These are phyloP conservation scores for Penicillium sp. DNA, from an alignment of 2,329 filamentous ascomycete genomes.

Conservation along the genomic window DNA sequence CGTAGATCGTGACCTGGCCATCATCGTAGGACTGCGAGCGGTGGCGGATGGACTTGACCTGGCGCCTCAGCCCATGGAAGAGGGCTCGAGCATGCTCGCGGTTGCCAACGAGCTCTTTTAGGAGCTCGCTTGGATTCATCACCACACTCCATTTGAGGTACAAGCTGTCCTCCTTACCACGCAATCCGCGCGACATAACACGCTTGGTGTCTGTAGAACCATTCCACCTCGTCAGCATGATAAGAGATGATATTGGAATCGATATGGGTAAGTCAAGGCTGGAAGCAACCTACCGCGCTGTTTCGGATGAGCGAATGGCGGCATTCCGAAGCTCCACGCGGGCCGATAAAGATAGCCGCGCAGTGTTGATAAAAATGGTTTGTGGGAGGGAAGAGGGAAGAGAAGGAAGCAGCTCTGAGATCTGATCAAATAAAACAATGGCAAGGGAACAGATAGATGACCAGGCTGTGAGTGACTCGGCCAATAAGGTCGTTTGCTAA, in stretches of 20 bases:
- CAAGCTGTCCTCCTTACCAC: slow-evolving; percentile 1
- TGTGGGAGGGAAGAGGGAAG: not conserved
- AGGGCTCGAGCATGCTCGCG: slow-evolving; percentile 22
- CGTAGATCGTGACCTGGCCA: slow-evolving; percentile 35
- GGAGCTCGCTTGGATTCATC: slow-evolving; percentile 19
- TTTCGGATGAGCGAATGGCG: not conserved
- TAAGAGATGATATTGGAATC: not conserved
- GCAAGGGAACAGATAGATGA: not conserved
- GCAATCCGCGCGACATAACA: not conserved
- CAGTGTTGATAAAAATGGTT: not conserved
- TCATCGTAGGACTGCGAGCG: slow-evolving; percentile 30
- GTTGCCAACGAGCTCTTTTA: slow-evolving; percentile 26
- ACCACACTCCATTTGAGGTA: slow-evolving; percentile 10
- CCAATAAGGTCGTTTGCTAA: not conserved
- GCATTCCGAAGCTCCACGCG: not conserved
- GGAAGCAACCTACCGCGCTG: not conserved
- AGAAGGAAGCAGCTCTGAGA: not conserved
- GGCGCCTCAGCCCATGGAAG: slow-evolving; percentile 28
- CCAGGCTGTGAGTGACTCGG: not conserved
- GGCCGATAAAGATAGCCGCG: not conserved
- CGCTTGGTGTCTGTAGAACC: not conserved
- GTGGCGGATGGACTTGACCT: slow-evolving; percentile 28
- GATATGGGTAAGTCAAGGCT: not conserved
- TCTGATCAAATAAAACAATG: not conserved
- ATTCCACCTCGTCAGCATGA: not conserved